Base-by-base conservation (phyloP, 352 stramenopile genomes). In the Detonula confervacea region DNA sequence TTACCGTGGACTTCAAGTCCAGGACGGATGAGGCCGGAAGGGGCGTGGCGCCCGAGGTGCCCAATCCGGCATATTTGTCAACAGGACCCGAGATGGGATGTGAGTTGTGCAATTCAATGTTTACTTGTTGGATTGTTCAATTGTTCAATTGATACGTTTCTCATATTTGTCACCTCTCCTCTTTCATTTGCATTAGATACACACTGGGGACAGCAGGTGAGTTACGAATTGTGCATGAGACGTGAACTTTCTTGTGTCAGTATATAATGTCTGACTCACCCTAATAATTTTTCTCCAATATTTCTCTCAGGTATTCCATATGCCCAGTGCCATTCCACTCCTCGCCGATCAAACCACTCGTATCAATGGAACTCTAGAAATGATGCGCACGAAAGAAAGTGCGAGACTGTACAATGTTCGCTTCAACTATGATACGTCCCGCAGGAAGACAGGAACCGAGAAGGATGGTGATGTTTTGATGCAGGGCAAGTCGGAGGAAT, bases 1-100 rank as follows among this genome's bases (percentile, higher is more conserved):
- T 99, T 86, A 98, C 96, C 2, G 95, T 98, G 25, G 96, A 99
- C 80, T 99, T 99, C 74, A 87, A 87, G 33, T 87, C 72, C 18
- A 79, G 89, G 37, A 92, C 85, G 2, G 87, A 94, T 83, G 69
- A 83, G 25, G 88, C 94, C 42, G 97, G 96, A 47, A 71, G 56
- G 20, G 69, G 82, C 68, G 49, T 47, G 11, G 87, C 83, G 20
- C 86, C 89, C 1, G 87, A 87, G 61, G 37, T 93, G 42, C 47
- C 60, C 1, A 87, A 92, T 69, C 89, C 90, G 29, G 73, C 93
- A 1, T 92, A 90, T 49, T 83, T 97, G 29, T 92, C 80, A 2
- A 97, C 94, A 18, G 92, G 87, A 47, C 94, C 94, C 6, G 92
- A 95, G 63, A 88, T 91, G 75, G 92, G 92, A 59, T 81, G 73